Percentiles rank a stretch among this genome's conserved stretches.
Evolutionary conservation across 805 yeast species (phyloP).

Genomic region (Dipodascus albidus): DNA sequence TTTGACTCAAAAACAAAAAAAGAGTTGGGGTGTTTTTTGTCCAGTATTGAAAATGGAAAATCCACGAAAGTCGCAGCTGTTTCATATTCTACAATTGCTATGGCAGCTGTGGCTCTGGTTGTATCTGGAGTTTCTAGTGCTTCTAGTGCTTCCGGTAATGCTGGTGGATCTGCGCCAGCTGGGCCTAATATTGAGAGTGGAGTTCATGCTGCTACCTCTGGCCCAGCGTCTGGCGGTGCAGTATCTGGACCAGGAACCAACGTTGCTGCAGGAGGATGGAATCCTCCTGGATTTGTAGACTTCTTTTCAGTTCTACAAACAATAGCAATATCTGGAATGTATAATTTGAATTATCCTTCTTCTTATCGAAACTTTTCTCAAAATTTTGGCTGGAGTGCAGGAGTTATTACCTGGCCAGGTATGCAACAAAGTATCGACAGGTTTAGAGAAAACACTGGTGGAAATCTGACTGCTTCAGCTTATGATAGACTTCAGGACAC

Average conservation of each 20-base stretch:
- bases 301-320: conserved; percentile 21
- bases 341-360: conserved; percentile 23
- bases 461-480: conserved; percentile 16
- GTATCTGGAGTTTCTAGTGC: conserved; percentile 13
- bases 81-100: conserved; percentile 19
- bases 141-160: conserved; percentile 6
- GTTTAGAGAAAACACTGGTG: conserved; percentile 21
- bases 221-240: background rate
- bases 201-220: conserved; percentile 4
- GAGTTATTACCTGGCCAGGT: conserved; percentile 21
- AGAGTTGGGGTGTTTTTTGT: conserved; percentile 18
- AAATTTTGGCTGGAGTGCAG: conserved; percentile 25
- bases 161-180: conserved; percentile 2
- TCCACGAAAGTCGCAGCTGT: conserved; percentile 18
- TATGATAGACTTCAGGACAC: conserved; percentile 8
- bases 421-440: conserved; percentile 22
- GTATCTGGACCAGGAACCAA: conserved; percentile 2
- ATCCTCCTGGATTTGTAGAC: conserved; percentile 21
- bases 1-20: conserved; percentile 11
- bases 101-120: conserved; percentile 22
- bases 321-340: conserved; percentile 23
- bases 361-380: conserved; percentile 22
- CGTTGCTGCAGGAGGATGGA: conserved; percentile 10
- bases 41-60: conserved; percentile 24
- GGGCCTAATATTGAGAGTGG: conserved; percentile 3